Conservation (phyloP, 441 rosid species). For the Biscutella auriculata region DNA sequence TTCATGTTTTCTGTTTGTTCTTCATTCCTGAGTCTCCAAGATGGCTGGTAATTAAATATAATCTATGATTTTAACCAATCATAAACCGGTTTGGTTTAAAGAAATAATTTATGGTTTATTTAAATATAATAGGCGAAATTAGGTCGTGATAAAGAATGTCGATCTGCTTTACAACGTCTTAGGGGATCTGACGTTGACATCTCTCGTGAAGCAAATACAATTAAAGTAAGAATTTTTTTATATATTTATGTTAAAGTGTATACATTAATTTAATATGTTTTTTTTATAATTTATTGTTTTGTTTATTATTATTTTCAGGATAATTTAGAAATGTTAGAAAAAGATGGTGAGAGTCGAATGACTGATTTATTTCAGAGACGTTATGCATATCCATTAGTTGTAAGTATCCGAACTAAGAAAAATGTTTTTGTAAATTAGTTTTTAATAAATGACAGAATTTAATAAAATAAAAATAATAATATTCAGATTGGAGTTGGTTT, state of each 20-base stretch:
- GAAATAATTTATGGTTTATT: not conserved
- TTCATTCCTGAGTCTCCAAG: slow-evolving; percentile 70
- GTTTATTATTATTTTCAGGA: slow-evolving; percentile 4
- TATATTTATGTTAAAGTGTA: no score
- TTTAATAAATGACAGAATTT: no score
- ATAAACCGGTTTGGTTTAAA: not conserved
- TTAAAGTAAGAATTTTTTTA: no score
- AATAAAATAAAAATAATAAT: no score
- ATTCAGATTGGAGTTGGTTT: slow-evolving; percentile 54
- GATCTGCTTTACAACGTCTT: slow-evolving; percentile 31
- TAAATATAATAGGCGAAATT: slow-evolving; percentile 22
- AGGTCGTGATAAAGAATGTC: slow-evolving; percentile 35
- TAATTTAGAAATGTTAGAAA: slow-evolving; percentile 1
- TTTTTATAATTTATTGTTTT: not conserved
- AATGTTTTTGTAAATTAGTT: no score
- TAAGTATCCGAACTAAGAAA: not conserved
- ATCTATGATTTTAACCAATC: not conserved
- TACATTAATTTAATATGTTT: not conserved
- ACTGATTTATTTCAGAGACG: slow-evolving; percentile 26
- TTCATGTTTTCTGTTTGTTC: slow-evolving; percentile 40
- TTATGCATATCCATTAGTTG: slow-evolving; percentile 36
- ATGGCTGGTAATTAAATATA: slow-evolving; percentile 37
- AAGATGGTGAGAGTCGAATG: slow-evolving; percentile 11
- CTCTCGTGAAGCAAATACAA: slow-evolving; percentile 39
- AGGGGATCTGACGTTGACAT: slow-evolving; percentile 37